Percentiles rank a stretch among this genome's conserved stretches.
These are phyloP conservation scores for Gossypium stocksii DNA, from an alignment of 345 rosid species.

Conservation along the genomic window DNA sequence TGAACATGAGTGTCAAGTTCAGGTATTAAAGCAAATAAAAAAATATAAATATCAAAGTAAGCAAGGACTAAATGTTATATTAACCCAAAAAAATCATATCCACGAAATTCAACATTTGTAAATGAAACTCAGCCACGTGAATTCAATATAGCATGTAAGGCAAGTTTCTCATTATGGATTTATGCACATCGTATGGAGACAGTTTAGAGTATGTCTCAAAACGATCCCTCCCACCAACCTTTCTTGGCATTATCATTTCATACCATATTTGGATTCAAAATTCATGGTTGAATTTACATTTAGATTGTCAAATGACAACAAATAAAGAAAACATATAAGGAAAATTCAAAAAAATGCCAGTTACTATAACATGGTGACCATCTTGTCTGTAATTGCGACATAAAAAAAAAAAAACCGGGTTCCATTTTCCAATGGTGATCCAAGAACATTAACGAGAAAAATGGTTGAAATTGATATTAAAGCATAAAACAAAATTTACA, in stretches of 20 bases:
- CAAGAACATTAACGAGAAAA: background rate
- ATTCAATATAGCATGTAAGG: too few relatives aligned
- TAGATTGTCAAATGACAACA: background rate
- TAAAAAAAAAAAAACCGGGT: background rate
- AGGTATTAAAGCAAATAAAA: rapidly evolving
- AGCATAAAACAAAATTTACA: background rate
- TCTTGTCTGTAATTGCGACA: background rate
- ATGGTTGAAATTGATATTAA: background rate
- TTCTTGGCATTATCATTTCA: background rate
- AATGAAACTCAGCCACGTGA: too few relatives aligned
- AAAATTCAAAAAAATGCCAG: background rate
- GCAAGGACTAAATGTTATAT: too few relatives aligned
- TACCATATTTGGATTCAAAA: background rate
- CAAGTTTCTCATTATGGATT: too few relatives aligned
- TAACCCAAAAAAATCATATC: too few relatives aligned
- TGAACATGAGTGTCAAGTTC: too few relatives aligned
- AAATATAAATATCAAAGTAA: too few relatives aligned
- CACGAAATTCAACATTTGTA: too few relatives aligned
- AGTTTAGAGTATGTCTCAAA: too few relatives aligned
- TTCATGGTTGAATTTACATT: background rate
- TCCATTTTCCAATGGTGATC: background rate
- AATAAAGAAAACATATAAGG: background rate
- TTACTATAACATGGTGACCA: background rate
- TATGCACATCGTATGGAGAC: too few relatives aligned
- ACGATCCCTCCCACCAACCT: background rate